These are phyloP conservation scores for Metschnikowia noctiluminum DNA, from an alignment of 805 yeast species.

Conservation along the genomic window DNA sequence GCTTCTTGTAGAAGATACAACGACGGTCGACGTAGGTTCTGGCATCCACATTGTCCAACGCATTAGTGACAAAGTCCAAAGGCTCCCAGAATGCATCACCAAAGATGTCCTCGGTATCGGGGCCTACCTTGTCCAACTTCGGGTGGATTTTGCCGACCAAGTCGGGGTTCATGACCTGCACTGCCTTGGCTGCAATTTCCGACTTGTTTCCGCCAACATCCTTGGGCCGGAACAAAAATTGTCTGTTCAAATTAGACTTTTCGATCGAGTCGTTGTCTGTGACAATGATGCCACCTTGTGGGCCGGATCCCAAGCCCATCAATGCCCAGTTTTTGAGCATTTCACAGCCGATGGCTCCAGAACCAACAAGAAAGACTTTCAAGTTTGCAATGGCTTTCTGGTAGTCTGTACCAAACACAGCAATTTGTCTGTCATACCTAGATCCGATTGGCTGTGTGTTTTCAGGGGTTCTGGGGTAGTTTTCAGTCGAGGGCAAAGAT, in stretches of 20 bases:
- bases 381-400: constrained; percentile 72
- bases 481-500: constrained; percentile 65
- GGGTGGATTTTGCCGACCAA: constrained; percentile 73
- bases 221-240: constrained; percentile 88
- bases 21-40: constrained; percentile 97
- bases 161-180: constrained; percentile 79
- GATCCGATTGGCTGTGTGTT: constrained; percentile 72
- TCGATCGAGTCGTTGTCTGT: constrained; percentile 96
- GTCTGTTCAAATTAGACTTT: constrained; percentile 93
- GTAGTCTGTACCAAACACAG: constrained; percentile 82
- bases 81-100: constrained; percentile 80
- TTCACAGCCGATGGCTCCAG: constrained; percentile 99
- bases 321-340: constrained; percentile 98
- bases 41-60: constrained; percentile 96
- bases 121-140: constrained; percentile 83
- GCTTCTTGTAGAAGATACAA: constrained; percentile 87
- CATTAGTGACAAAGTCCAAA: constrained; percentile 90
- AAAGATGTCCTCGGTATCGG: constrained; percentile 86
- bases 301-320: constrained; percentile 92
- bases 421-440: constrained; percentile 93
- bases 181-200: constrained; percentile 87
- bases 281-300: constrained; percentile 75
- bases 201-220: constrained; percentile 93
- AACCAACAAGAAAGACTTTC: constrained; percentile 86
- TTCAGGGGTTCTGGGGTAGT: constrained; percentile 61